phyloP scores from a whole-genome alignment of 2,329 filamentous ascomycete species.

The Colletotrichum aenigma region DNA sequence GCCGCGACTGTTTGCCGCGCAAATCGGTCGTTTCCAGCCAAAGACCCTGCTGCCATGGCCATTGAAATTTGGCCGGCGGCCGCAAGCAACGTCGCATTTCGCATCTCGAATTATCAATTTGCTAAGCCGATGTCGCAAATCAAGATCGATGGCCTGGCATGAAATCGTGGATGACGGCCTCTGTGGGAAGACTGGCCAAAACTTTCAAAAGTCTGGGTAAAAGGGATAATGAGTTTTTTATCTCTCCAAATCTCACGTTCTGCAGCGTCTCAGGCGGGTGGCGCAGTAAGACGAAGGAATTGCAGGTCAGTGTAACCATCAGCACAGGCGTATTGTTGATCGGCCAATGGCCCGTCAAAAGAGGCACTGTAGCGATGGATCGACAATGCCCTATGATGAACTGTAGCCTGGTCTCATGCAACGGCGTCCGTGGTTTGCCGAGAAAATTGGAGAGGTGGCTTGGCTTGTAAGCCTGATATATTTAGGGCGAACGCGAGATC shows the following conservation, averaged over 20 bases:
- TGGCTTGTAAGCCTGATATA: neutral
- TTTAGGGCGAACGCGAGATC: neutral
- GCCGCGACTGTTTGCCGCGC: neutral
- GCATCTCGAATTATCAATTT: neutral
- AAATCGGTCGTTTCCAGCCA: neutral
- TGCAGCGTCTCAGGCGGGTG: neutral
- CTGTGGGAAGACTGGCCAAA: neutral
- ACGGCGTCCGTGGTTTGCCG: neutral
- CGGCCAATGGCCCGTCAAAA: neutral
- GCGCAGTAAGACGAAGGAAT: neutral
- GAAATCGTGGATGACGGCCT: neutral
- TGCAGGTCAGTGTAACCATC: neutral
- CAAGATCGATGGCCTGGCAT: neutral
- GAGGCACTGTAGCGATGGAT: accelerated
- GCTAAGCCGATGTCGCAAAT: neutral
- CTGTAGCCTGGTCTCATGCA: neutral
- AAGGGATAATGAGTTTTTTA: neutral
- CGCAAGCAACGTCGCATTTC: neutral
- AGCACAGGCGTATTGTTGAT: neutral
- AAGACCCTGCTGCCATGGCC: neutral
- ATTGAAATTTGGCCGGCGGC: neutral
- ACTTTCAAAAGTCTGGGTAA: neutral
- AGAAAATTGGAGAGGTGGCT: neutral
- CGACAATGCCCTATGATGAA: neutral
- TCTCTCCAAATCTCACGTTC: neutral